Conservation (phyloP, 1,284 basidiomycete genomes). For the Flammula alnicola region DNA sequence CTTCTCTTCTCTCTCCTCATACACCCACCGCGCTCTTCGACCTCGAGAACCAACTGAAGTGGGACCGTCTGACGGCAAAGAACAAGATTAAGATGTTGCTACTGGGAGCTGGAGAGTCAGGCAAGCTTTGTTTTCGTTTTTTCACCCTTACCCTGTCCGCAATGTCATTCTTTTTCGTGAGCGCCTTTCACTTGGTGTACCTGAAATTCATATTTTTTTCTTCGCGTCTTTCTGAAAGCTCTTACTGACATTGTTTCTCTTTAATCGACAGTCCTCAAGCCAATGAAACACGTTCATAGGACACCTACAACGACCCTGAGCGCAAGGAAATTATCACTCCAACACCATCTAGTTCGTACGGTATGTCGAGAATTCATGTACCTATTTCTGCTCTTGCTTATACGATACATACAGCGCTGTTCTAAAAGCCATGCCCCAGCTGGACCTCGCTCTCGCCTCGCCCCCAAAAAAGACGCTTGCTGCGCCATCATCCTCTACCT, state of each 20-base stretch:
- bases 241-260: slow-evolving; percentile 5
- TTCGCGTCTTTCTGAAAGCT: background rate
- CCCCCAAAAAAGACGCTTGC: slow-evolving; percentile 70
- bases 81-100: slow-evolving; percentile 96
- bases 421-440: slow-evolving; percentile 86
- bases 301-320: slow-evolving; percentile 90
- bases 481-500: slow-evolving; percentile 80
- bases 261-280: slow-evolving; percentile 91
- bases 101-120: slow-evolving; percentile 92
- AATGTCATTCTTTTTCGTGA: no score
- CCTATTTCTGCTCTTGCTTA: background rate
- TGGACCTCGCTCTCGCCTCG: slow-evolving; percentile 51
- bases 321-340: slow-evolving; percentile 97
- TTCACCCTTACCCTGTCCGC: no score
- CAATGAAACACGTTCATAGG: slow-evolving; percentile 96
- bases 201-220: no score
- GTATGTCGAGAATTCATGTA: slow-evolving; percentile 52
- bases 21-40: no score
- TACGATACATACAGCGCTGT: slow-evolving; percentile 67
- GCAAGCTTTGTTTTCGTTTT: slow-evolving; percentile 61
- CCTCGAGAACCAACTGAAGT: slow-evolving; percentile 94
- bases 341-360: slow-evolving; percentile 97
- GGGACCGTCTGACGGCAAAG: slow-evolving; percentile 89
- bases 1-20: no score
- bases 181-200: no score